Conservation (phyloP, 2,329 filamentous ascomycete species). For the Nemania serpens region DNA sequence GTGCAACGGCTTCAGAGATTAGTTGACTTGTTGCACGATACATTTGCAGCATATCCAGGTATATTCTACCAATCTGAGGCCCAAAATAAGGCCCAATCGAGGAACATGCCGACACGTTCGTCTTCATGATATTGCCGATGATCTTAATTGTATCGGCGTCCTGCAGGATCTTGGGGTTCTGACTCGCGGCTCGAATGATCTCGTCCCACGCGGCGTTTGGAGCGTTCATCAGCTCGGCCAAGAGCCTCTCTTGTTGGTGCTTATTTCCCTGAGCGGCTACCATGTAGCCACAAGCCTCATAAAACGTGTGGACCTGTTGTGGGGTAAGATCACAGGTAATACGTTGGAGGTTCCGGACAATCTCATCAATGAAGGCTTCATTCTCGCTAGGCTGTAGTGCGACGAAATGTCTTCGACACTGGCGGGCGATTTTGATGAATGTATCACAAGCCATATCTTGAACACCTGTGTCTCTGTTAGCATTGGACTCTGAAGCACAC, state of each 20-base stretch:
- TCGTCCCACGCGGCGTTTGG: conserved; percentile 95
- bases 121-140: conserved; percentile 99
- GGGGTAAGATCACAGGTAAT: conserved; percentile 95
- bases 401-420: conserved; percentile 97
- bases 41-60: conserved; percentile 99
- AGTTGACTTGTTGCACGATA: conserved; percentile 95
- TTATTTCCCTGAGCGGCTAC: conserved; percentile 97
- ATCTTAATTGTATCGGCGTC: conserved; percentile 97
- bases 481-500: neutral
- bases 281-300: conserved; percentile 99
- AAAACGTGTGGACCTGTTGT: conserved; percentile 98
- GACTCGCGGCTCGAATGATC: conserved; percentile 86
- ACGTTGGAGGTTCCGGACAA: conserved; percentile 91
- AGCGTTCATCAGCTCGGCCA: conserved; percentile 88
- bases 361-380: conserved; percentile 98
- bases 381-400: conserved; percentile 91
- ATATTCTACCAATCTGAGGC: conserved; percentile 95
- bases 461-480: conserved; percentile 64
- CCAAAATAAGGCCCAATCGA: conserved; percentile 98
- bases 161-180: conserved; percentile 84
- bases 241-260: conserved; percentile 86
- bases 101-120: conserved; percentile 96
- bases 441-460: conserved; percentile 99
- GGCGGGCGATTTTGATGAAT: conserved; percentile 99
- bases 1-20: conserved; percentile 89